Base-by-base conservation (phyloP, 225 moss, liverwort and hornwort genomes). In the Bryoerythrophyllum caledonicum region DNA sequence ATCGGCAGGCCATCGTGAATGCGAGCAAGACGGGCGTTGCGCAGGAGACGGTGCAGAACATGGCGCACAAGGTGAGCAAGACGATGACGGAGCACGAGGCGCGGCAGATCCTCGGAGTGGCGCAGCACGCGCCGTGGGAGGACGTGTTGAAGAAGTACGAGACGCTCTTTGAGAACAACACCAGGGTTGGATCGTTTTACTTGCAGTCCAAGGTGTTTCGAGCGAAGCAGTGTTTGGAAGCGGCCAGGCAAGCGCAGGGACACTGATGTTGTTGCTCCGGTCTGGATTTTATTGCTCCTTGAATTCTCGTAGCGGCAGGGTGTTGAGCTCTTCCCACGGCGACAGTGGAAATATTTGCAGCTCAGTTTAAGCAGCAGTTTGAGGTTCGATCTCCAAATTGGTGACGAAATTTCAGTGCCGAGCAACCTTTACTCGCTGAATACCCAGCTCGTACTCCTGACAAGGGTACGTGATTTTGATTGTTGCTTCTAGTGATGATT, bases 21-120 rank as follows among this genome's bases (percentile, higher is more conserved):
- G 93, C 93, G 14, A 76, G 82, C 16, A 91, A 83, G 78, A 67
- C 86, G 37, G 91, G 91, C 16, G 89, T 90, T 73, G 93, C 93
- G 20, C 93, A 91, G 70, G 91, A 91, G 90, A 90, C 89, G 34
- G 88, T 91, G 63, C 91, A 94, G 73, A 91, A 90, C 63, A 91
- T 94, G 80, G 83, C 87, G 28, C 86, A 88, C 58, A 91, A 88
- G 67, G 74, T 80, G 27, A 82, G 79, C 60, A 93, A 91, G 79
- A 61, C 88, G 69, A 91, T 94, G 90, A 85, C 91, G 8, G 67
- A 85, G 80, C 79, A 78, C 37, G 93, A 94, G 75, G 91, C 93
- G 37, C 79, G 93, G 40, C 84, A 90, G 85, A 79, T 94, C 25
- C 79, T 94, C n/a, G 93, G 91, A 1, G 93, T 91, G 41, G 73